Evolutionary conservation across 345 rosid species (phyloP), one percentile per base, ranked within the genome.

Genomic region (Erysimum cheiranthoides): DNA sequence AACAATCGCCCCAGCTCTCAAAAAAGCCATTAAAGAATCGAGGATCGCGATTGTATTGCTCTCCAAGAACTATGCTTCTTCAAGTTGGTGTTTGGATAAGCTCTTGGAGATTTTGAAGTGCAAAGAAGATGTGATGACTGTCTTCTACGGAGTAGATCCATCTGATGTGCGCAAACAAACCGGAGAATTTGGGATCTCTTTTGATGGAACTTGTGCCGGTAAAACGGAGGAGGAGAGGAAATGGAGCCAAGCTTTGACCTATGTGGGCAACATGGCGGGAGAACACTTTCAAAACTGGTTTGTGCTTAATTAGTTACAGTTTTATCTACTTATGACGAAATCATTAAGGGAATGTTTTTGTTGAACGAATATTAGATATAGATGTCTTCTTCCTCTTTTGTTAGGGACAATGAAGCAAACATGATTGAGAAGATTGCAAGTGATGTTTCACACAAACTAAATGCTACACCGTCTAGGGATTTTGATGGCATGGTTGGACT

Each of bases 161-260:
- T 42, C 47, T 12, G 47, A 42, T 42, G 47, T 42, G 16, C 16
- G 47, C 2, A 4, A 42, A 13, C 47, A 42, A 13, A 42, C 6
- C 0, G 47, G 47, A 42, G 5, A 42, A 3, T 42, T 42, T 13
- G 47, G 47, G n/a, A 42, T 42, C 5, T 16, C 47, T 42, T 42
- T 42, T 16, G 4, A 42, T 12, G 16, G 13, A 12, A 42, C 47
- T 12, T 42, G 47, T 42, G 47, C 47, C 13, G 16, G 16, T 13
- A 42, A 42, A 42, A 59, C 17, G 8, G 63, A 59, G 43, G 27
- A 31, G 21, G 5, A 14, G 39, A 11, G 4, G 14, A 58, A 25
- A 40, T 61, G 67, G 67, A 61, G 28, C 8, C 28, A 61, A 61
- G 46, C 50, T 9, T 39, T 61, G 49, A 18, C 6, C 10, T 6